Evolutionary conservation across 176 grass and related monocot species (phyloP).

Genomic region (Eragrostis nindensis): DNA sequence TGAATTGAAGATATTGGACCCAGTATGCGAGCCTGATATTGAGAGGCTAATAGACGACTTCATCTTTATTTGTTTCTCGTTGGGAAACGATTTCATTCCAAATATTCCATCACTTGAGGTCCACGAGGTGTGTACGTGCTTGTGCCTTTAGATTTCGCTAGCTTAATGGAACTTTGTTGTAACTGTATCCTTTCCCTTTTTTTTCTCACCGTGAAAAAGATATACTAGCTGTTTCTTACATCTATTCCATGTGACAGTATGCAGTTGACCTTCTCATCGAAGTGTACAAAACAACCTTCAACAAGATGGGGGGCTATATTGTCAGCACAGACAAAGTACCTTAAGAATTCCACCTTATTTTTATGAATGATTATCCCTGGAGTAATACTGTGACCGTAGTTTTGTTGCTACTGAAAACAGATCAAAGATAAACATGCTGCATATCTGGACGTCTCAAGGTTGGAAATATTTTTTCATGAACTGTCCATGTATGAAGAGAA

Average conservation of each 20-base stretch:
- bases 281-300: constrained; percentile 59
- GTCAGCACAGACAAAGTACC: constrained; percentile 51
- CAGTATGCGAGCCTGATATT: constrained; percentile 34
- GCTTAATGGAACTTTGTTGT: neutral
- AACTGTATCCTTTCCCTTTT: neutral
- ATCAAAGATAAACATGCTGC: constrained; percentile 41
- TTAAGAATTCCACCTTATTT: neutral
- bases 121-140: constrained; percentile 51
- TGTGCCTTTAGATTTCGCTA: neutral
- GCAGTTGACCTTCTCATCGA: constrained; percentile 62
- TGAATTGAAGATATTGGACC: constrained; percentile 61
- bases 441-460: constrained; percentile 42
- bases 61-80: constrained; percentile 73
- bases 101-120: constrained; percentile 70
- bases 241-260: constrained; percentile 22
- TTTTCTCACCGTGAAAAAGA: neutral
- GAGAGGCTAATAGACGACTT: constrained; percentile 85
- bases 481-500: constrained; percentile 50
- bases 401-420: constrained; percentile 33
- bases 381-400: neutral
- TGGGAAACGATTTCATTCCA: constrained; percentile 90
- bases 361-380: neutral
- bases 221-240: neutral
- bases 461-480: constrained; percentile 49
- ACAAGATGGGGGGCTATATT: constrained; percentile 68